phyloP scores from a whole-genome alignment of 192 early-diverging fungal species.

The Coemansia sp. region DNA sequence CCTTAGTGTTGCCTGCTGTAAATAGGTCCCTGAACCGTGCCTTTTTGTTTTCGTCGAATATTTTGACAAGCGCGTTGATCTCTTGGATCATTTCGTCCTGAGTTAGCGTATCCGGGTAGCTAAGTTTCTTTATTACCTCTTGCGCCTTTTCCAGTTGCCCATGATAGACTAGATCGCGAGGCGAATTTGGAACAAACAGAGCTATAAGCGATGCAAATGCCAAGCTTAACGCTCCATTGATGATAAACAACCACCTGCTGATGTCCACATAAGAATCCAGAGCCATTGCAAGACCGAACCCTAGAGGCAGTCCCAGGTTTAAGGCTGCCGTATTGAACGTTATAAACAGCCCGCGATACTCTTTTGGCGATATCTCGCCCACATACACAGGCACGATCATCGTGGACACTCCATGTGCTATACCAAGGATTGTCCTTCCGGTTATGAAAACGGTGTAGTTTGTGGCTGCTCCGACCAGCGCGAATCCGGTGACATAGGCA shows the following conservation, averaged over 20 bases:
- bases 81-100: constrained; percentile 8
- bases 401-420: constrained; percentile 27
- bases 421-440: constrained; percentile 21
- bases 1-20: constrained; percentile 6
- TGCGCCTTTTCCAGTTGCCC: constrained; percentile 17
- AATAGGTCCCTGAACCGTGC: constrained; percentile 28
- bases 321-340: constrained; percentile 26
- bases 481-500: constrained; percentile 16
- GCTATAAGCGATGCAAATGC: constrained; percentile 7
- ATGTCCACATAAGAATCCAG: not conserved
- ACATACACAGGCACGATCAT: constrained; percentile 38
- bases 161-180: constrained; percentile 32
- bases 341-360: constrained; percentile 30
- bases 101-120: constrained; percentile 4
- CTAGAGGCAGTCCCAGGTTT: constrained; percentile 29
- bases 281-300: constrained; percentile 16
- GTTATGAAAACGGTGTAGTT: constrained; percentile 16
- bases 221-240: constrained; percentile 14
- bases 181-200: constrained; percentile 30
- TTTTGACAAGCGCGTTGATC: constrained; percentile 7
- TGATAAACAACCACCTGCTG: constrained; percentile 21
- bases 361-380: constrained; percentile 40
- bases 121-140: constrained; percentile 16
- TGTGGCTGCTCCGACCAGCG: constrained; percentile 14
- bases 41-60: constrained; percentile 10